Evolutionary conservation across 1,139 yeast genomes (phyloP).

Genomic region (Pichia inconspicua): DNA sequence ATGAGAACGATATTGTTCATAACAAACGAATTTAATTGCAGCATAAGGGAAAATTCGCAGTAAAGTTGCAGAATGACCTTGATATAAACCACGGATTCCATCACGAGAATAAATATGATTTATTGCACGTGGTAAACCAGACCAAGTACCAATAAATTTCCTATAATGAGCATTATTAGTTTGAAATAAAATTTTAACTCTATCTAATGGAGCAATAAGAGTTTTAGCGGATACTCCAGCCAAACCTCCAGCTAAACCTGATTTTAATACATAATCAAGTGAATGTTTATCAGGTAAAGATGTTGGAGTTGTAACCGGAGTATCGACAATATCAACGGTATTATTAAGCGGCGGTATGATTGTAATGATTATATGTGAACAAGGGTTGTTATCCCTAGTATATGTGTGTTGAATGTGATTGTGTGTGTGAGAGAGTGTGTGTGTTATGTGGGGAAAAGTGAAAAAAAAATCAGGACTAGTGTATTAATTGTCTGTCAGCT

Average conservation of each 20-base stretch:
- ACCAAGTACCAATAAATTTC: slow-evolving; percentile 71
- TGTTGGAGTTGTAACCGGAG: not conserved
- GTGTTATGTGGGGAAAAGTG: not conserved
- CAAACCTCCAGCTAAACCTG: slow-evolving; percentile 91
- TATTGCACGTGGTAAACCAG: slow-evolving; percentile 71
- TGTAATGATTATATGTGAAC: not conserved
- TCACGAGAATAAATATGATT: slow-evolving; percentile 55
- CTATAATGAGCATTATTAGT: slow-evolving; percentile 87
- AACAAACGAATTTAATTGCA: slow-evolving; percentile 93
- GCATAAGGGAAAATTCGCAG: slow-evolving; percentile 94
- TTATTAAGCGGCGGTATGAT: not conserved
- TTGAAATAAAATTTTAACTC: slow-evolving; percentile 90
- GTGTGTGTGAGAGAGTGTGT: not conserved
- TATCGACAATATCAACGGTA: not conserved
- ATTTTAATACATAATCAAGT: slow-evolving; percentile 66
- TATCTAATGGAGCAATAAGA: slow-evolving; percentile 87
- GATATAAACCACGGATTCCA: slow-evolving; percentile 80
- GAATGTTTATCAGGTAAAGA: slow-evolving; percentile 52
- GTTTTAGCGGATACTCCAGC: slow-evolving; percentile 97
- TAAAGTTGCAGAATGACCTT: slow-evolving; percentile 92
- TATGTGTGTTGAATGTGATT: too few species aligned
- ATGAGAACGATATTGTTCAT: slow-evolving; percentile 79
- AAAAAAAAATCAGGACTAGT: too few species aligned
- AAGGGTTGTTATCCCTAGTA: too few species aligned
- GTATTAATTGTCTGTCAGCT: too few species aligned